Evolutionary conservation across 2,329 filamentous ascomycete species (phyloP), one percentile per base, ranked within the genome.

Genomic region (Neofusicoccum ribis): DNA sequence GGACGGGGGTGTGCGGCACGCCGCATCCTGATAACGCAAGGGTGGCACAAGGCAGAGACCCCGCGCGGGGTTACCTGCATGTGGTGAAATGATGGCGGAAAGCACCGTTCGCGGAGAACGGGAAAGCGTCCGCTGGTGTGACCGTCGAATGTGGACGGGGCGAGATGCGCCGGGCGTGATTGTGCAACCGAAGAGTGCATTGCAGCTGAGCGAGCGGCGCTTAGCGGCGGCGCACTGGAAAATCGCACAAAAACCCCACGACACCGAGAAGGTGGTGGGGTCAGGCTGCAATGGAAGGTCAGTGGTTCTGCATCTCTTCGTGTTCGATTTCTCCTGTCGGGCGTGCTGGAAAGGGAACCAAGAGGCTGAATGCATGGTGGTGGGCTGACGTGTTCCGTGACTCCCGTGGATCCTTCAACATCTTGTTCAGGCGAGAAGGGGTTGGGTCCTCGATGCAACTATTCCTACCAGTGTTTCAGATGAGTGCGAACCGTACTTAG

Each of bases 1-100:
- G 3, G 54, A 59, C 54, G 5, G 54, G 27, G 39, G 23, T 20
- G 7, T 46, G 23, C 36, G 39, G 54, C 39, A 8, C 17, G 54
- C 20, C 54, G 20, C 37, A 12, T 44, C 20, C 31, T 60, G 56
- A 59, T 60, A 60, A 60, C 43, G 56, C 56, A 47, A 47, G 41
- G 43, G 56, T 60, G 41, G 39, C 27, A 60, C 56, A 34, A 39
- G 23, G 34, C 12, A 11, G 27, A 36, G 41, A 31, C 27, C 43
- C 56, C 27, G 56, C 56, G 56, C 43, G 43, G 56, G 56, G 56
- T 43, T 14, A 8, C 31, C n/a, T 47, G 43, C 56, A 39, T 17
- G 8, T 34, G 37, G 54, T 14, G 20, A 56, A 43, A 56, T 43
- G 46, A 14, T 17, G 43, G 17, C 14, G 41, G 27, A 47, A 47